These are phyloP conservation scores for Emergomyces orientalis DNA, from an alignment of 2,329 filamentous ascomycete genomes.

Conservation along the genomic window DNA sequence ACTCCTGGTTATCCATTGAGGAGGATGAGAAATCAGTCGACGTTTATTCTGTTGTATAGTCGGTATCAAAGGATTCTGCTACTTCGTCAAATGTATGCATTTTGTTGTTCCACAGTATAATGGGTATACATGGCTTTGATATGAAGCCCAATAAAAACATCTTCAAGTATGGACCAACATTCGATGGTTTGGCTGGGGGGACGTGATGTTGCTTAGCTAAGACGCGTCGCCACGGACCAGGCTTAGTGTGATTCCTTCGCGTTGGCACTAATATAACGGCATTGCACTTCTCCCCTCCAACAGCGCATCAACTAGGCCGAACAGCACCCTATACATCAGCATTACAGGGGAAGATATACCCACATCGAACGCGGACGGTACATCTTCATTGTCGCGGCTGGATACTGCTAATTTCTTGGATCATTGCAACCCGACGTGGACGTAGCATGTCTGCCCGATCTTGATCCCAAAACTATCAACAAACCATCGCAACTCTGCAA, in stretches of 20 bases:
- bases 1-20: constrained; percentile 21
- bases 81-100: neutral
- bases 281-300: neutral
- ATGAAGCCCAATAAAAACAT: neutral
- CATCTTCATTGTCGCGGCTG: neutral
- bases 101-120: neutral
- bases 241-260: constrained; percentile 11
- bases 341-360: neutral
- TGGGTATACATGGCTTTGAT: neutral
- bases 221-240: constrained; percentile 8
- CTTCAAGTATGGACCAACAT: too few species aligned
- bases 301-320: neutral
- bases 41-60: neutral
- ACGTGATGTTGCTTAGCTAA: constrained; percentile 9
- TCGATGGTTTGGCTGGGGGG: neutral
- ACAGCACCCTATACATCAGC: neutral
- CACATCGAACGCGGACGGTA: neutral
- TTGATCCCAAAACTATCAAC: neutral
- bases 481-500: constrained; percentile 11
- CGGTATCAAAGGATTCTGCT: neutral
- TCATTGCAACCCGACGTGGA: constrained; percentile 12
- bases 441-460: constrained; percentile 16
- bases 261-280: neutral
- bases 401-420: constrained; percentile 2
- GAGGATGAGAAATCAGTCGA: neutral